Evolutionary conservation across 2,329 filamentous ascomycete genomes (phyloP).

Genomic region (Ceratocystis alfenasii): DNA sequence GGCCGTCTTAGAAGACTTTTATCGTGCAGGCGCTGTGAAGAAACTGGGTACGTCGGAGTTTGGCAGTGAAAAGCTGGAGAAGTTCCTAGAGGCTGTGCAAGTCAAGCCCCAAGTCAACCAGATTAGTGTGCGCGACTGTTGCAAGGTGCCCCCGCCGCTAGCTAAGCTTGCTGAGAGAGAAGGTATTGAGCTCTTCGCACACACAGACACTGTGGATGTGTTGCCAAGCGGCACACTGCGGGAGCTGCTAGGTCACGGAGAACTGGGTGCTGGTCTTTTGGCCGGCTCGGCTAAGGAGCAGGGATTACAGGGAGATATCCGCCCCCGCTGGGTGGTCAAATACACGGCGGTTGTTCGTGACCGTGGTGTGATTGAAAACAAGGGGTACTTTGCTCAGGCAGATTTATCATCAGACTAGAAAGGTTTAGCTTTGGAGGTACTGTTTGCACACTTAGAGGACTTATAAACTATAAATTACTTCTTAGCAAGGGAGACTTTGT

Average conservation of each 20-base stretch:
- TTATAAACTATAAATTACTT: not conserved
- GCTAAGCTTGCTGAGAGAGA: conserved; percentile 72
- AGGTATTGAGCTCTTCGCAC: conserved; percentile 77
- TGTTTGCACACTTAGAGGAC: not conserved
- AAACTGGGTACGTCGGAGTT: conserved; percentile 84
- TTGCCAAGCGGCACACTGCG: conserved; percentile 73
- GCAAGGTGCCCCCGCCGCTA: conserved; percentile 82
- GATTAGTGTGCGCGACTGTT: conserved; percentile 93
- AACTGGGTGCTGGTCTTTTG: conserved; percentile 63
- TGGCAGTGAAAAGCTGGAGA: conserved; percentile 67
- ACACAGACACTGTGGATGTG: conserved; percentile 88
- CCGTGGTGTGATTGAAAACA: conserved; percentile 92
- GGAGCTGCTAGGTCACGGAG: conserved; percentile 64
- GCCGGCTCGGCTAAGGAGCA: conserved; percentile 34
- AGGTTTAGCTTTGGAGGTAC: not conserved
- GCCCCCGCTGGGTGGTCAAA: conserved; percentile 89
- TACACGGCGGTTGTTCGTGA: conserved; percentile 94
- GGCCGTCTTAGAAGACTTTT: conserved; percentile 60
- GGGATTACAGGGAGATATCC: conserved; percentile 63
- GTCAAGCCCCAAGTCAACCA: conserved; percentile 78
- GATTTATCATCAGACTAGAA: conserved; percentile 43
- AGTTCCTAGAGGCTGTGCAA: conserved; percentile 58
- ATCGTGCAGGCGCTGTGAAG: conserved; percentile 57
- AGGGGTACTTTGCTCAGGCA: conserved; percentile 89
- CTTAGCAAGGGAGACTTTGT: not conserved